phyloP scores from a whole-genome alignment of 305 asterid genomes.

The Striga hermonthica region DNA sequence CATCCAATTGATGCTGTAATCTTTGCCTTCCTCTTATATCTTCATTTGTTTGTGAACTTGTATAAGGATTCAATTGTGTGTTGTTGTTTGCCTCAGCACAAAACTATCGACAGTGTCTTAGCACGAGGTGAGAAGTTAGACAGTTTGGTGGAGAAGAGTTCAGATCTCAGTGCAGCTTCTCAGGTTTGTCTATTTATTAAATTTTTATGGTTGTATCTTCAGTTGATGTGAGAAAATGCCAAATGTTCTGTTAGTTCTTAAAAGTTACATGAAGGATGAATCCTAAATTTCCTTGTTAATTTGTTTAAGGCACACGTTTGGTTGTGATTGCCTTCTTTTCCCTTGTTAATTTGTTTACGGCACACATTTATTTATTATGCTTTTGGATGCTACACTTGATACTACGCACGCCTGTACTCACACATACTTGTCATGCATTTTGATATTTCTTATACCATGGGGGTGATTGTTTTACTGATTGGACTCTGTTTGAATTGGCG shows the following conservation, averaged over 20 bases:
- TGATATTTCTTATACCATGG: too few relatives aligned
- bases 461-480: neutral
- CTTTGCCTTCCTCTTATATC: neutral
- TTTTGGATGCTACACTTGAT: too few relatives aligned
- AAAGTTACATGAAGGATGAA: too few relatives aligned
- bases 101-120: constrained; percentile 77
- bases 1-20: constrained; percentile 18
- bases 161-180: constrained; percentile 86
- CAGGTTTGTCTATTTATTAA: constrained; percentile 47
- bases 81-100: constrained; percentile 55
- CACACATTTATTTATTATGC: too few relatives aligned
- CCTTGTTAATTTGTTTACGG: too few relatives aligned
- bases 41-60: constrained; percentile 11
- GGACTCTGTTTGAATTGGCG: too few relatives aligned
- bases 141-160: constrained; percentile 86
- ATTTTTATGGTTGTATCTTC: neutral
- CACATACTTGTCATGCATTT: too few relatives aligned
- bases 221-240: neutral
- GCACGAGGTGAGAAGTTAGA: constrained; percentile 81
- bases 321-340: too few relatives aligned
- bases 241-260: neutral
- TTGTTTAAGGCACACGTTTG: too few relatives aligned
- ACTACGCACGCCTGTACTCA: too few relatives aligned
- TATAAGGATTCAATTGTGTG: constrained; percentile 14
- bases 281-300: too few relatives aligned